A percentile compares a stretch with the other conserved stretches of the same genome.
These are phyloP conservation scores for Wallacemonas sp. DNA, from an alignment of 208 protist species.

Conservation along the genomic window DNA sequence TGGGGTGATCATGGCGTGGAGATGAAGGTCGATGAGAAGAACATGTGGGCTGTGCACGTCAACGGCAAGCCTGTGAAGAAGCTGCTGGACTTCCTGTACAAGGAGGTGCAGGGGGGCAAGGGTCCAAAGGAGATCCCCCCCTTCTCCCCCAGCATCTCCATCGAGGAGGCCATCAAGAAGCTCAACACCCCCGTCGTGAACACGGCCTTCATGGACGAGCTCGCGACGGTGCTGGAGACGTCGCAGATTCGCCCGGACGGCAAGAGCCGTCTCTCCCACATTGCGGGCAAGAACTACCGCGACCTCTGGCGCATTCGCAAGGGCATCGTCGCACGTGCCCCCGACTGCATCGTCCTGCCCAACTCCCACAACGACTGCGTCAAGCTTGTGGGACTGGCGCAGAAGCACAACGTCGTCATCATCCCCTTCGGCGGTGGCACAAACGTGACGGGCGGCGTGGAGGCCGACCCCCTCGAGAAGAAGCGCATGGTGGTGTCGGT, in stretches of 20 bases:
- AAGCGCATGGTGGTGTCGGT: slow-evolving; percentile 91
- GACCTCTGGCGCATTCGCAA: slow-evolving; percentile 91
- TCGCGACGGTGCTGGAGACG: slow-evolving; percentile 39
- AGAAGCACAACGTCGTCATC: slow-evolving; percentile 91
- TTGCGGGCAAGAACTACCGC: slow-evolving; percentile 92
- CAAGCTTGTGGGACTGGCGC: slow-evolving; percentile 76
- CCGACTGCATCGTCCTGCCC: slow-evolving; percentile 92
- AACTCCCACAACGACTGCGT: slow-evolving; percentile 87
- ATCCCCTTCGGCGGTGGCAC: slow-evolving; percentile 95
- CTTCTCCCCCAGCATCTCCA: slow-evolving; percentile 65
- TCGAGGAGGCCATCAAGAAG: slow-evolving; percentile 70
- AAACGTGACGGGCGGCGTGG: slow-evolving; percentile 91
- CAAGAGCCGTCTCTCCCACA: slow-evolving; percentile 80
- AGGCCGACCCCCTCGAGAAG: slow-evolving; percentile 82
- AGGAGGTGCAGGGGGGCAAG: slow-evolving; percentile 58
- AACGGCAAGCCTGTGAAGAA: slow-evolving; percentile 82
- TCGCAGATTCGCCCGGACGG: slow-evolving; percentile 78
- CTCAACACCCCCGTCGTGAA: slow-evolving; percentile 72
- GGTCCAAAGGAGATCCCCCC: slow-evolving; percentile 43
- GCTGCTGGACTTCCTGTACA: slow-evolving; percentile 79
- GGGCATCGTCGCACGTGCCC: slow-evolving; percentile 86
- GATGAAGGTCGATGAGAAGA: slow-evolving; percentile 70
- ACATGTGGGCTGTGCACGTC: slow-evolving; percentile 65
- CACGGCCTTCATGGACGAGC: slow-evolving; percentile 75
- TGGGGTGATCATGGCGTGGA: slow-evolving; percentile 68